Evolutionary conservation across 2,329 filamentous ascomycete species (phyloP), one percentile per base, ranked within the genome.

Genomic region (Stachybotrys chlorohalonatus): DNA sequence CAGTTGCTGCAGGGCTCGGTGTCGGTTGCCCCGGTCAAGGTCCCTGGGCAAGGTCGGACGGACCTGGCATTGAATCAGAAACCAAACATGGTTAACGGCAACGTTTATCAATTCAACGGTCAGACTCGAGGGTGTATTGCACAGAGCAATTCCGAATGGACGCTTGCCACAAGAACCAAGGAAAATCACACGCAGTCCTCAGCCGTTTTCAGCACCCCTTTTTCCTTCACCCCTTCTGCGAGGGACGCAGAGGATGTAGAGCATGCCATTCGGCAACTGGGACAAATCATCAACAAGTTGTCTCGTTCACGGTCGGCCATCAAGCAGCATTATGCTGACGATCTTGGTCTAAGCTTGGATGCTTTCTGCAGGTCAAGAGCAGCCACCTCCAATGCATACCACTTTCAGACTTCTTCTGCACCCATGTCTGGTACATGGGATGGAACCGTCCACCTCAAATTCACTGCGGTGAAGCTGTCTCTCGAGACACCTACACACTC

Each of bases 281-380:
- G 50, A 17, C 31, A 36, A 7, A 63, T 63, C 31, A 31, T 56
- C 11, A 46, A 51, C 6, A 47, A 39, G 2, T 16, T 63, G 7
- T 56, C 49, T 0, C n/a, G 47, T 2, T 62, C 60, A 3, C 57
- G 51, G 7, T 63, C 62, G 11, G 54, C 30, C 42, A 59, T 63
- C 31, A 60, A 58, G 24, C 48, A 47, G 13, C 53, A 55, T 7
- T 63, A 63, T 50, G 62, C 62, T 1, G 16, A 13, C 2, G 62
- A 63, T 13, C 58, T 63, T 11, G 56, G 58, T 51, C 56, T 58
- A 46, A 63, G 60, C 45, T 8, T 63, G 17, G 47, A 45, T 4
- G 59, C 62, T n/a, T 62, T 63, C 50, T 54, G 58, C 16, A 53
- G 48, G 8, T 42, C 36, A 42, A 42, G 13, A 13, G 36, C 13